Conservation (phyloP, 495 filamentous ascomycete species). For the Sabuloglossum arenarium region DNA sequence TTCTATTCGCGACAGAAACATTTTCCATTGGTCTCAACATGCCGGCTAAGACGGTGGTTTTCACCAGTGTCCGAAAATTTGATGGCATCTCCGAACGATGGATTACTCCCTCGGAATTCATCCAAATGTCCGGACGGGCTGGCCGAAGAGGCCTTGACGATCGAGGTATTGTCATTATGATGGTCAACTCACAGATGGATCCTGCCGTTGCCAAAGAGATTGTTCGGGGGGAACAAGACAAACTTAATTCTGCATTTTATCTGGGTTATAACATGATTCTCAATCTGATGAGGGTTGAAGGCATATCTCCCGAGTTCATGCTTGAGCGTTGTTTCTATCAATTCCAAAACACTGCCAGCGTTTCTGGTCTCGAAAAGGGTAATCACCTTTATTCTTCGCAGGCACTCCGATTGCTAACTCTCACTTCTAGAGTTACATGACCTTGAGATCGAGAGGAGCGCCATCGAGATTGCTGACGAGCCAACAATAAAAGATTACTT, state of each 20-base stretch:
- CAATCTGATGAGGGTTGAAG: constrained; percentile 87
- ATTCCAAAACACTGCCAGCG: constrained; percentile 82
- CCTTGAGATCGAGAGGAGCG: constrained; percentile 47
- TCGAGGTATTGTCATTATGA: constrained; percentile 97
- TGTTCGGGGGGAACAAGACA: constrained; percentile 88
- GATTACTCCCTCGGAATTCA: constrained; percentile 87
- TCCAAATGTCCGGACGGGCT: constrained; percentile 95
- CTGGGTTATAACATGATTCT: constrained; percentile 99
- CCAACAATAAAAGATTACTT: constrained; percentile 80
- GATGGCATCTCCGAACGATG: constrained; percentile 68
- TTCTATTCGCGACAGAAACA: constrained; percentile 91
- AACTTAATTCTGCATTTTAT: constrained; percentile 92
- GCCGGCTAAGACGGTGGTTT: constrained; percentile 97
- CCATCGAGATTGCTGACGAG: constrained; percentile 65
- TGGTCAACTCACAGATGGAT: constrained; percentile 93
- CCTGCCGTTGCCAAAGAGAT: constrained; percentile 84
- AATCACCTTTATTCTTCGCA: constrained; percentile 1
- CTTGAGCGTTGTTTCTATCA: constrained; percentile 91
- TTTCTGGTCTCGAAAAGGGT: constrained; percentile 57
- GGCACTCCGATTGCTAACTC: background rate
- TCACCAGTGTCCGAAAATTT: constrained; percentile 87
- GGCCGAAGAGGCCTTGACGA: constrained; percentile 94
- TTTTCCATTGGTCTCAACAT: constrained; percentile 98
- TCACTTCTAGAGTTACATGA: constrained; percentile 38
- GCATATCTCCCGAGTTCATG: constrained; percentile 94